A percentile compares a stretch with the other conserved stretches of the same genome.
These are phyloP conservation scores for Eucalyptus regnans DNA, from an alignment of 345 rosid genomes.

Conservation along the genomic window DNA sequence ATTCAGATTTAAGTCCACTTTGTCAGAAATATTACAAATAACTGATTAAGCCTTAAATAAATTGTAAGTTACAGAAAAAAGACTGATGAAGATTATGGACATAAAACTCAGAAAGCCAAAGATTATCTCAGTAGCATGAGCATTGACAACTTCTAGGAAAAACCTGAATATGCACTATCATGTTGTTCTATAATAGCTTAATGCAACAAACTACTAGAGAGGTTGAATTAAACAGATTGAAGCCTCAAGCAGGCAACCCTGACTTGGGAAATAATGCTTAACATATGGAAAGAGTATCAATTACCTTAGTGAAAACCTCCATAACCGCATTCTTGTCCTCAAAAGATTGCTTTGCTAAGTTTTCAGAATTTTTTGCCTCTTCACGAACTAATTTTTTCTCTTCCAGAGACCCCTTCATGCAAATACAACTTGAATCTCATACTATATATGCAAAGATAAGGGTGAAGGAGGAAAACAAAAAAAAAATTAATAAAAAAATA, in stretches of 20 bases:
- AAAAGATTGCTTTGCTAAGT: slow-evolving; percentile 48
- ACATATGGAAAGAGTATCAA: not conserved
- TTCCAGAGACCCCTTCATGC: slow-evolving; percentile 58
- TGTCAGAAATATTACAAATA: not conserved
- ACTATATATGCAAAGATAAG: not conserved
- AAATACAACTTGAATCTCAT: not conserved
- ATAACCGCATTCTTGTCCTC: slow-evolving; percentile 56
- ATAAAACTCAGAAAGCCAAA: not conserved
- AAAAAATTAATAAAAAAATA: not conserved
- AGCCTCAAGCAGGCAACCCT: not conserved
- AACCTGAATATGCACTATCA: not conserved
- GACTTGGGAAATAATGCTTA: not conserved
- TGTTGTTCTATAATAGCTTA: not conserved
- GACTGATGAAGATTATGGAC: not conserved
- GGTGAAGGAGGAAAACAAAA: not conserved
- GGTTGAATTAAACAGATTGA: not conserved
- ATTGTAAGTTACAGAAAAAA: not conserved
- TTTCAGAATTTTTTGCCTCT: slow-evolving; percentile 68
- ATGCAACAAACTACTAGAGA: not conserved
- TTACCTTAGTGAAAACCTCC: slow-evolving; percentile 69
- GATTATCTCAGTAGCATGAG: not conserved
- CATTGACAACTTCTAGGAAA: not conserved
- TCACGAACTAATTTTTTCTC: slow-evolving; percentile 61
- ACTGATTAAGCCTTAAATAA: not conserved
- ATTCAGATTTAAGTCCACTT: not conserved